Conservation (phyloP, 805 yeast species). For the Monosporozyma aerobia region DNA sequence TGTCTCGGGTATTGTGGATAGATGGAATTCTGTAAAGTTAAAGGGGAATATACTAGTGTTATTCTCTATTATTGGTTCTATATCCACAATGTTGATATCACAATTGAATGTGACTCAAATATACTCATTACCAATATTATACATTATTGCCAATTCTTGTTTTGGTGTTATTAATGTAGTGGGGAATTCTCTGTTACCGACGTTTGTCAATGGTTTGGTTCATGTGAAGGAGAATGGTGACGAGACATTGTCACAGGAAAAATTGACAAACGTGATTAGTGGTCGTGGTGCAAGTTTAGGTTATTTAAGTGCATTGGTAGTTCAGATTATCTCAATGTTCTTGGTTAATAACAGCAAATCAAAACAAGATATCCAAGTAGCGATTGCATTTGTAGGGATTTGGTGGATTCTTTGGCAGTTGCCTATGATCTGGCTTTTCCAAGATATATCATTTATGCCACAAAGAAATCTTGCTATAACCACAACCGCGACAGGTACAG, state of each 20-base stretch:
- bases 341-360: conserved; percentile 28
- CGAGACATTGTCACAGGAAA: conserved; percentile 20
- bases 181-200: conserved; percentile 66
- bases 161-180: conserved; percentile 76
- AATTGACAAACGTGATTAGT: conserved; percentile 42
- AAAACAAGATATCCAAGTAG: conserved; percentile 38
- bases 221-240: not conserved
- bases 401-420: conserved; percentile 74
- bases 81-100: conserved; percentile 42
- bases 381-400: conserved; percentile 53
- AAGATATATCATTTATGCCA: conserved; percentile 11
- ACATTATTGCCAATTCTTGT: conserved; percentile 55
- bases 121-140: conserved; percentile 36
- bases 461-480: not conserved
- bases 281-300: conserved; percentile 69
- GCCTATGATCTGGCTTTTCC: conserved; percentile 44
- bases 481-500: not conserved
- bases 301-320: conserved; percentile 57
- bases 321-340: conserved; percentile 51
- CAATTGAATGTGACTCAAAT: conserved; percentile 22
- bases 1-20: conserved; percentile 69
- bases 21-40: conserved; percentile 32
- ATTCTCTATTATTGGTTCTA: conserved; percentile 52
- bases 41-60: conserved; percentile 46
- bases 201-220: conserved; percentile 40